Evolutionary conservation across 1,284 basidiomycete species (phyloP).

Genomic region (Agroathelia rolfsii): DNA sequence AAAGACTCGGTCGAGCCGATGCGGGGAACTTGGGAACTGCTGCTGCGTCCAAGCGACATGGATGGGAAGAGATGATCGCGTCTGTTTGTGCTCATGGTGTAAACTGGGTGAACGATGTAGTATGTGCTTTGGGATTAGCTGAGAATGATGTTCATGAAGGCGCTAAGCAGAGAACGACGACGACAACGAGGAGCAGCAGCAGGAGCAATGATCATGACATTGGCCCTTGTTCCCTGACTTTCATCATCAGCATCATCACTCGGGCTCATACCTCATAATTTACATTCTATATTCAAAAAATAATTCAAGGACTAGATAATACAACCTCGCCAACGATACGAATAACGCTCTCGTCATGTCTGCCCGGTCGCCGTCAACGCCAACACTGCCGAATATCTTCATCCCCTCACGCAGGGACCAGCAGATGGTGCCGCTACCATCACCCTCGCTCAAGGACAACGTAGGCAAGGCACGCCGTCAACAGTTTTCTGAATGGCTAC

Average conservation of each 20-base stretch:
- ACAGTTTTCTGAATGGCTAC: slow-evolving; percentile 11
- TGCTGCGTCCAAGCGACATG: slow-evolving; percentile 41
- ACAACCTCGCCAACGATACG: no score
- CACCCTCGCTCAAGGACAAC: slow-evolving; percentile 3
- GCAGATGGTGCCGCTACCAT: neutral
- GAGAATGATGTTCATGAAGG: neutral
- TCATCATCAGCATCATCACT: slow-evolving; percentile 2
- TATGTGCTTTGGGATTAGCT: neutral
- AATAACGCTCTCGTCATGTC: no score
- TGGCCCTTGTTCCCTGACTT: neutral
- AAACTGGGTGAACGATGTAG: neutral
- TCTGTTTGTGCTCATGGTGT: slow-evolving; percentile 16
- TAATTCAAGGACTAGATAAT: no score
- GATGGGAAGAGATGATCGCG: slow-evolving; percentile 35
- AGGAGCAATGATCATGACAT: no score
- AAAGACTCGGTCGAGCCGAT: slow-evolving; percentile 45
- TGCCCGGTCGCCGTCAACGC: slow-evolving; percentile 9
- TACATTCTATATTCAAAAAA: no score
- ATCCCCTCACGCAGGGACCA: neutral
- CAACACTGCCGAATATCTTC: slow-evolving; percentile 8
- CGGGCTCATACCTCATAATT: slow-evolving; percentile 9
- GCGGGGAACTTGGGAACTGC: slow-evolving; percentile 33
- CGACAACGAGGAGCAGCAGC: no score
- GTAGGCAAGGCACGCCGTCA: slow-evolving; percentile 6
- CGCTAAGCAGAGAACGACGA: no score